A percentile compares a stretch with the other conserved stretches of the same genome.
These are phyloP conservation scores for Epichloe coenophiala DNA, from an alignment of 2,329 filamentous ascomycete genomes.

Conservation along the genomic window DNA sequence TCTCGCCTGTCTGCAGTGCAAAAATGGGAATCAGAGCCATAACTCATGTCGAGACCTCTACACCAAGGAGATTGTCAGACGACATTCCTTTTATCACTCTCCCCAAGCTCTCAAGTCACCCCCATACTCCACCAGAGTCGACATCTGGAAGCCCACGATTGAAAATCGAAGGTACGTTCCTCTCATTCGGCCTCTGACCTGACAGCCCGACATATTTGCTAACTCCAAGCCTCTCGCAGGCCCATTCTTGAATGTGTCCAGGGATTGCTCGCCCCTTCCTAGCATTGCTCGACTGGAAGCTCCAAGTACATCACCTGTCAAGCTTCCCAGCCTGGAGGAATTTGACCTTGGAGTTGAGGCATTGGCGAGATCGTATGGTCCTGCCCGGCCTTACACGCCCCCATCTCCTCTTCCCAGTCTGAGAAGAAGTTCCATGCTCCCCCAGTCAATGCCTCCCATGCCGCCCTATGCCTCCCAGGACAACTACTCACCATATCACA, in stretches of 20 bases:
- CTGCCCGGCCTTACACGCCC: slow-evolving; percentile 13
- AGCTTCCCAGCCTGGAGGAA: slow-evolving; percentile 23
- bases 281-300: slow-evolving; percentile 8
- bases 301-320: slow-evolving; percentile 9
- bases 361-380: slow-evolving; percentile 19
- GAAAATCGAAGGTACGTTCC: slow-evolving; percentile 18
- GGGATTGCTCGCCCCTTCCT: slow-evolving; percentile 16
- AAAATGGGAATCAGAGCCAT: slow-evolving; percentile 12
- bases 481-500: slow-evolving; percentile 11
- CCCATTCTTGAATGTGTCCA: slow-evolving; percentile 10
- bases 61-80: slow-evolving; percentile 10
- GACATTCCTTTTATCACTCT: slow-evolving; percentile 11
- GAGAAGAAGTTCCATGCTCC: slow-evolving; percentile 10
- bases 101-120: slow-evolving; percentile 9
- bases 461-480: slow-evolving; percentile 12
- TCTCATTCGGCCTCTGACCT: not conserved
- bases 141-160: slow-evolving; percentile 21
- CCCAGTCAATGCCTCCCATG: slow-evolving; percentile 12
- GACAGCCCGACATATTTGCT: slow-evolving; percentile 1
- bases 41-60: slow-evolving; percentile 9
- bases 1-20: slow-evolving; percentile 4
- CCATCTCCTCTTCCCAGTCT: slow-evolving; percentile 17
- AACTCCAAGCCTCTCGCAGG: slow-evolving; percentile 4
- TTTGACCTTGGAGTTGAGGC: slow-evolving; percentile 26
- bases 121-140: slow-evolving; percentile 19